Conservation (phyloP, 129 eudicot genomes). For the Artemisia tridentata region DNA sequence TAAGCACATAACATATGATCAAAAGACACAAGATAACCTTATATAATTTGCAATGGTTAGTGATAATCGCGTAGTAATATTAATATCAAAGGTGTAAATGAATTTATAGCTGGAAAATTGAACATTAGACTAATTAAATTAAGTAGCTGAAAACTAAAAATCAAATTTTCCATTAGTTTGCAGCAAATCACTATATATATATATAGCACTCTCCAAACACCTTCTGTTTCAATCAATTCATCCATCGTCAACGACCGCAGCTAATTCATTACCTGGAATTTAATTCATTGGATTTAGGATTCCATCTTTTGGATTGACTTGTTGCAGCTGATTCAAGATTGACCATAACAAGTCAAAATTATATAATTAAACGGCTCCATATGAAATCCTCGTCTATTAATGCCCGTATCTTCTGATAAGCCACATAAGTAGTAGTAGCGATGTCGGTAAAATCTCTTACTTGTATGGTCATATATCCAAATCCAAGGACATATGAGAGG, state of each 20-base stretch:
- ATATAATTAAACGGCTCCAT: constrained; percentile 3
- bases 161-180: constrained; percentile 34
- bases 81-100: constrained; percentile 30
- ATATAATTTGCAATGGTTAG: not conserved
- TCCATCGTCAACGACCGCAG: constrained; percentile 16
- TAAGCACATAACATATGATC: constrained; percentile 20
- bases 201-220: constrained; percentile 31
- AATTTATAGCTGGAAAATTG: constrained; percentile 39
- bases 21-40: constrained; percentile 6
- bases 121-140: constrained; percentile 35
- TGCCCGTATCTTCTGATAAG: constrained; percentile 8
- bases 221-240: constrained; percentile 7
- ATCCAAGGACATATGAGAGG: constrained; percentile 64
- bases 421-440: constrained; percentile 15
- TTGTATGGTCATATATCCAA: constrained; percentile 45
- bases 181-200: constrained; percentile 31
- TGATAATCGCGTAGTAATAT: constrained; percentile 12
- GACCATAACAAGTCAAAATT: constrained; percentile 31
- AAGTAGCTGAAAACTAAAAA: constrained; percentile 28
- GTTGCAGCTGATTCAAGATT: constrained; percentile 10
- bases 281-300: constrained; percentile 10
- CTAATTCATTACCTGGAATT: not conserved
- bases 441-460: constrained; percentile 14
- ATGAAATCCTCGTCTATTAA: constrained; percentile 9
- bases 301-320: constrained; percentile 17